Base-by-base conservation (phyloP, 2,329 filamentous ascomycete species). In the Fusarium bactridioides region DNA sequence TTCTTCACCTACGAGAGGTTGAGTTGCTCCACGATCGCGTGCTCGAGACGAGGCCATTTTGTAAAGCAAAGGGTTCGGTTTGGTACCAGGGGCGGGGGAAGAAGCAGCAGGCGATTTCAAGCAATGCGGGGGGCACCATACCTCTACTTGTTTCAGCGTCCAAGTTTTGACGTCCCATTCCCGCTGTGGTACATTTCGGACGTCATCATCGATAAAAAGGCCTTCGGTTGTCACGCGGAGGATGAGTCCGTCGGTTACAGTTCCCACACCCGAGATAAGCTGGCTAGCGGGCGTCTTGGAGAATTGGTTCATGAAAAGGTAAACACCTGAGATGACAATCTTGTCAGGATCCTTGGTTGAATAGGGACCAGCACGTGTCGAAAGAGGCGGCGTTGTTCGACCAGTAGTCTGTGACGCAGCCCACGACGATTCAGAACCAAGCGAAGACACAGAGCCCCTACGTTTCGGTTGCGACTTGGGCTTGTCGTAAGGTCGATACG, bases 131-230 rank as follows among this genome's bases (percentile, higher is more conserved):
- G 90, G 89, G 80, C 92, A 94, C 90, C 92, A 94, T 85, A 96
- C 91, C 88, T 98, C 96, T 82, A 97, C 90, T 73, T 92, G 85
- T 84, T 97, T 98, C 83, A 99, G 89, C 47, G 94, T 97, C 96
- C 96, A 98, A 31, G 95, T 95, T 82, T 98, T 98, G 79, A 98
- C 91, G 81, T 99, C 96, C 96, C 96, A 99, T 83, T 99, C 96
- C 67, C 96, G 91, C 83, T 98, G 94, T n/a, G 94, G 91, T 21
- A 98, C 94, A 69, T 91, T 91, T 48, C 95, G 91, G 58, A 98
- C 89, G 80, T 98, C 96, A 81, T 99, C 96, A 80, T 99, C 96
- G 79, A 99, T 96, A 83, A 98, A 98, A 60, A 98, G 87, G 23
- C 96, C 96, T 81, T 97, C 95, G 4, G 94, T 97, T 16, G 94